Evolutionary conservation across 352 stramenopile species (phyloP), one percentile per base, ranked within the genome.

Genomic region (Globisporangium perplexum): DNA sequence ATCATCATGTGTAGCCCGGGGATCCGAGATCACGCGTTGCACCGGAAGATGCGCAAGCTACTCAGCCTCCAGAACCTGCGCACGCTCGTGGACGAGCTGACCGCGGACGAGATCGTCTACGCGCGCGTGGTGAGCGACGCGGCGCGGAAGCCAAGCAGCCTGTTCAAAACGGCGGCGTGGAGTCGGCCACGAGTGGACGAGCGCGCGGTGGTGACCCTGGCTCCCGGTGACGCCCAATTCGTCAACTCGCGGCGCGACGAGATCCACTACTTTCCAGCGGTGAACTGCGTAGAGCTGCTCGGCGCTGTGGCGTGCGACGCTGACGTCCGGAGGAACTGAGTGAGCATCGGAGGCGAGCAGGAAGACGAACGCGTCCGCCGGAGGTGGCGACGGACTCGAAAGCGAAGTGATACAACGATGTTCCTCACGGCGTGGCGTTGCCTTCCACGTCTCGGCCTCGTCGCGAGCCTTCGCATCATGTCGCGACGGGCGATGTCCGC

Each of bases 251-350:
- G 49, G 15, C 59, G 64, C 45, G 79, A 90, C 23, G 66, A 59
- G 17, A 56, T 93, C 17, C 75, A 79, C 53, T 93, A 87, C 55
- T 93, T 93, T 28, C 80, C 83, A 7, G 65, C 78, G 0, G 66
- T 87, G 20, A 87, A 90, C 56, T 91, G 80, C 47, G 72, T 93
- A n/a, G 83, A 90, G 47, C 47, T 88, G 15, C 63, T 93, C 28
- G 83, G 83, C 3, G 68, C 66, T 17, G 67, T 66, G 11, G 72
- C 65, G 4, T 88, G 72, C 53, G 81, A 92, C 39, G 70, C 68
- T 11, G 77, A 88, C 28, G 36, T 63, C 38, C 39, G 54, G 45
- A 24, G 23, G n/a, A 59, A 41, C 26, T 57, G 28, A 17, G 24
- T 39, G n/a, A n/a, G n/a, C n/a, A 14, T 24, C 6, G 3, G 11